Conservation (phyloP, 768 basidiomycete genomes). For the Ephemerocybe angulata region DNA sequence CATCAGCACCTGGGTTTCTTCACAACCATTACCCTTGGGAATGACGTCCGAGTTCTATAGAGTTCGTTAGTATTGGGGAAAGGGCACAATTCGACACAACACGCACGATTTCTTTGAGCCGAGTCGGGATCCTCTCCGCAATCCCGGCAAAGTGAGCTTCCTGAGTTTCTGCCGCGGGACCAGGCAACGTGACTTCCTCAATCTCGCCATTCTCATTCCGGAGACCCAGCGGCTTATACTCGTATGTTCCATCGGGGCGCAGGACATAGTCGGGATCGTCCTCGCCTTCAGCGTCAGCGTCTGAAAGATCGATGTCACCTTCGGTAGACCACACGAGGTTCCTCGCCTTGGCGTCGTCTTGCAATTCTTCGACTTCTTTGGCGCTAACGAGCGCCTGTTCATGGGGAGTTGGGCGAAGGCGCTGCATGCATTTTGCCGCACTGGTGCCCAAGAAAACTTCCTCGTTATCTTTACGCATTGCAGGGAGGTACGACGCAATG, state of each 20-base stretch:
- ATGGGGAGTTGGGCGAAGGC: slow-evolving; percentile 47
- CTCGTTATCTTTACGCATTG: slow-evolving; percentile 53
- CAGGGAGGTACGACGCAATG: slow-evolving; percentile 70
- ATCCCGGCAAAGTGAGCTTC: slow-evolving; percentile 51
- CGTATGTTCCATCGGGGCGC: slow-evolving; percentile 35
- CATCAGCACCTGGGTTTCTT: slow-evolving; percentile 47
- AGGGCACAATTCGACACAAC: slow-evolving; percentile 1
- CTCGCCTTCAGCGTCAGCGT: slow-evolving; percentile 59
- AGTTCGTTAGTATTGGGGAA: neutral
- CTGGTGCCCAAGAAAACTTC: slow-evolving; percentile 37
- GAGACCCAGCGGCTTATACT: slow-evolving; percentile 40
- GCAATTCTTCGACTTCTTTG: slow-evolving; percentile 57
- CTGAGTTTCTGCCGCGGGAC: slow-evolving; percentile 21
- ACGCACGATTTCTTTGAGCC: slow-evolving; percentile 55
- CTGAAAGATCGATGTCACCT: slow-evolving; percentile 44
- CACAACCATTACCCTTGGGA: slow-evolving; percentile 22
- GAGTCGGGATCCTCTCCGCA: slow-evolving; percentile 47
- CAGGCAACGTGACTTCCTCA: slow-evolving; percentile 34
- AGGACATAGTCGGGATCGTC: slow-evolving; percentile 46
- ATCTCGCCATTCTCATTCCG: slow-evolving; percentile 54
- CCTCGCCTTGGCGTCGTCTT: slow-evolving; percentile 56
- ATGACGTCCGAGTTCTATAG: slow-evolving; percentile 14
- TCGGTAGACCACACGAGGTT: slow-evolving; percentile 65
- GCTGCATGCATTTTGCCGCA: slow-evolving; percentile 24
- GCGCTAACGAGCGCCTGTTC: slow-evolving; percentile 53